Evolutionary conservation across 306 rosid species (phyloP).

Genomic region (Medicago truncatula): MtrunA17r5.0-ANR NC_053043.1:13299001-13299500

Average conservation of each 20-base stretch:
- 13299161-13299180: conserved; percentile 94
- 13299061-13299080: conserved; percentile 34
- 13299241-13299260: neutral
- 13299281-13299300: conserved; percentile 75
- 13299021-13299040: conserved; percentile 91
- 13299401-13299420: neutral
- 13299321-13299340: conserved; percentile 98
- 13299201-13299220: conserved; percentile 77
- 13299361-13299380: conserved; percentile 80
- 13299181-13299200: conserved; percentile 78
- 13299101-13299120: conserved; percentile 16
- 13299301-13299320: conserved; percentile 93
- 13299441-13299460: conserved; percentile 91
- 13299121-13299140: conserved; percentile 60
- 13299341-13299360: conserved; percentile 99
- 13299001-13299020: conserved; percentile 99
- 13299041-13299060: conserved; percentile 59
- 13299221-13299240: conserved; percentile 22
- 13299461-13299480: conserved; percentile 86
- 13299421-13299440: conserved; percentile 11
- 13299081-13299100: neutral
- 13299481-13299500: conserved; percentile 96
- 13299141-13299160: conserved; percentile 85
- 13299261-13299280: conserved; percentile 43
- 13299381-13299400: conserved; percentile 30